Percentiles rank a stretch among this genome's conserved stretches.
phyloP scores from a whole-genome alignment of 345 rosid genomes.

The thale cress (Arabidopsis thaliana) region DNA sequence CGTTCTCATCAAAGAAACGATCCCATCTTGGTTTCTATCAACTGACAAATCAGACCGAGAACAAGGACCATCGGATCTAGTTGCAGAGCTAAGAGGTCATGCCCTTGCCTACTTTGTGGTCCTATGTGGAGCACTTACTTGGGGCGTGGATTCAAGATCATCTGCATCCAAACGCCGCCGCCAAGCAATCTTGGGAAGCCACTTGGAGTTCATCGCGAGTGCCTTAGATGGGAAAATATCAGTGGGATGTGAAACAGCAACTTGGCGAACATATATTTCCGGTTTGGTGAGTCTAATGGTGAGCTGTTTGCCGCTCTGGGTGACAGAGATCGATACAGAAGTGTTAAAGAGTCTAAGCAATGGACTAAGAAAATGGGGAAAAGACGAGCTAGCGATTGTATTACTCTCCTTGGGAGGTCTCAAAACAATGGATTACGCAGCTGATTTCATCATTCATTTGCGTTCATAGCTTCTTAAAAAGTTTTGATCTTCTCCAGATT shows the following conservation, averaged over 20 bases:
- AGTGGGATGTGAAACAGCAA: conserved; percentile 74
- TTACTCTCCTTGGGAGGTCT: conserved; percentile 83
- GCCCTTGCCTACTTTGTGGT: conserved; percentile 84
- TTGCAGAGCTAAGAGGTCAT: conserved; percentile 78
- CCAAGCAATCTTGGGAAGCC: conserved; percentile 63
- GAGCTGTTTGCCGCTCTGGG: conserved; percentile 83
- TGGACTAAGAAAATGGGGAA: conserved; percentile 78
- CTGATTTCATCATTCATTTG: conserved; percentile 62
- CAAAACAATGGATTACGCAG: conserved; percentile 72
- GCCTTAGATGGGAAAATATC: conserved; percentile 87
- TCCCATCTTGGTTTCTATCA: conserved; percentile 94
- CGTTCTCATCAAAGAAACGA: conserved; percentile 73
- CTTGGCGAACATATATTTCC: conserved; percentile 74
- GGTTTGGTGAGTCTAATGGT: conserved; percentile 87
- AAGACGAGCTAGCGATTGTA: conserved; percentile 76
- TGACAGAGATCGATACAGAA: conserved; percentile 73
- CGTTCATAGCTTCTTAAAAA: conserved; percentile 10
- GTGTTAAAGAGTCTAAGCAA: conserved; percentile 79
- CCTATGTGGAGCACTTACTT: conserved; percentile 82
- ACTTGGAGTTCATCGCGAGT: conserved; percentile 84
- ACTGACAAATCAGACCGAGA: conserved; percentile 60
- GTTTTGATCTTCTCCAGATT: conserved; percentile 36
- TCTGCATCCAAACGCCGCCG: conserved; percentile 77
- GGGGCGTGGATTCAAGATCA: conserved; percentile 85
- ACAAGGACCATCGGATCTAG: conserved; percentile 59